Base-by-base conservation (phyloP, 306 rosid species). In the Mimosa pudica region DNA sequence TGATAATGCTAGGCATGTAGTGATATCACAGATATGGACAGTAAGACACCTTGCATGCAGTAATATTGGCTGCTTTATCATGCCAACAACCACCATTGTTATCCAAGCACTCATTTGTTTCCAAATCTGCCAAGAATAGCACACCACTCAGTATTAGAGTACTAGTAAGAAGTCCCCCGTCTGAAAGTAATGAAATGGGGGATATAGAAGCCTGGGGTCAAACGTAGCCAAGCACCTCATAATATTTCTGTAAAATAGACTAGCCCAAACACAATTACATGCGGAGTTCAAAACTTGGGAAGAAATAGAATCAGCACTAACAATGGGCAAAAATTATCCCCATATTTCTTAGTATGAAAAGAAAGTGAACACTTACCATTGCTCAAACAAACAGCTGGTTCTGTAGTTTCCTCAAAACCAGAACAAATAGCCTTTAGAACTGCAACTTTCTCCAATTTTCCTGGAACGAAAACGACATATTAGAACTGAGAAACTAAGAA, bases 401-500 rank as follows among this genome's bases (percentile, higher is more conserved):
- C 98, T 18, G 98, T 93, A 71, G 98, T 87, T 86, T 93, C 98
- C 84, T 93, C 92, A 79, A 93, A 93, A 42, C 98, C 98, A 79
- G 98, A 82, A 90, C 98, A 93, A 79, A 93, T 93, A 79, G 98
- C 98, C 89, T 84, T 93, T 79, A 93, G 85, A 87, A 93, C 98
- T 18, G 97, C 91, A 76, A 93, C 86, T 79, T 90, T 93, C 83
- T 82, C 94, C 89, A 93, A 83, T 88, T 93, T 93, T 58, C 98
- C 98, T 93, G 97, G 78, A 84, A 57, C 33, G 3, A 57, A 8
- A 55, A 57, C 2, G 18, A 8, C n/a, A 57, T 58, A 68, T 65
- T 88, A 88, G 88, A 77, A 82, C 79, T 77, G 80, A 83, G 73
- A 67, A 79, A 54, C 82, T 46, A 79, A 49, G 70, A 81, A 68